Base-by-base conservation (phyloP, 768 basidiomycete species). In the Trametes cubensis region DNA sequence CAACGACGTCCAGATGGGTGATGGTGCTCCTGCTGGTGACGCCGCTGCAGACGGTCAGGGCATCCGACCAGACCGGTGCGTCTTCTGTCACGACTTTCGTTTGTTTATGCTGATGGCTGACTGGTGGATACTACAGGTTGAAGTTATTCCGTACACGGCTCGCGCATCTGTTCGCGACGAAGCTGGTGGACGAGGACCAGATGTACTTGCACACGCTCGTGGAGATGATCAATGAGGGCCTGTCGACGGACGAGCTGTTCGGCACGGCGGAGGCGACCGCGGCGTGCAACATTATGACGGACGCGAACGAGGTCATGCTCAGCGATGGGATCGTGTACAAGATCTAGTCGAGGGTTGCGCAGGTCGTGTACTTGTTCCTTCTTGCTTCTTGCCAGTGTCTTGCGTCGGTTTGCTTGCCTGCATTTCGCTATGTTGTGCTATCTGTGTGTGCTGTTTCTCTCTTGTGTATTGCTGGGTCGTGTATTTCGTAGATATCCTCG, bases 281-380 rank as follows among this genome's bases (percentile, higher is more conserved):
- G 56, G 85, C 87, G 23, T 87, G 89, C 60, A 80, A 85, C 65
- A 74, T 79, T 38, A 97, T 98, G 95, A 81, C 83, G 26, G 87
- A 88, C 18, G 79, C 78, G 14, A 87, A 92, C 56, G 90, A 95
- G 74, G 78, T 98, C 64, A 93, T 97, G 91, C 80, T 94, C 68
- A 89, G 88, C 65, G 92, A 91, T 34, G 90, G 88, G 34, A 86
- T 92, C 59, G 83, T 95, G 55, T 95, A 95, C 78, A 93, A 87
- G 74, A 85, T 94, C 59, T 93, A 78, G 75, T 45, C n/a, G 44
- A 4, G 28, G 14, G 8, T 1, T 25, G 17, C 26, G 30, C 30
- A 10, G 42, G 23, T 28, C 21, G 41, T 45, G 17, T 20, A 21
- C 8, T 15, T 42, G 30, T 50, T 26, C 58, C 34, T 39, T n/a